Percentiles rank a stretch among this genome's conserved stretches.
Evolutionary conservation across 2,329 filamentous ascomycete species (phyloP).

Genomic region (Pyricularia pennisetigena): DNA sequence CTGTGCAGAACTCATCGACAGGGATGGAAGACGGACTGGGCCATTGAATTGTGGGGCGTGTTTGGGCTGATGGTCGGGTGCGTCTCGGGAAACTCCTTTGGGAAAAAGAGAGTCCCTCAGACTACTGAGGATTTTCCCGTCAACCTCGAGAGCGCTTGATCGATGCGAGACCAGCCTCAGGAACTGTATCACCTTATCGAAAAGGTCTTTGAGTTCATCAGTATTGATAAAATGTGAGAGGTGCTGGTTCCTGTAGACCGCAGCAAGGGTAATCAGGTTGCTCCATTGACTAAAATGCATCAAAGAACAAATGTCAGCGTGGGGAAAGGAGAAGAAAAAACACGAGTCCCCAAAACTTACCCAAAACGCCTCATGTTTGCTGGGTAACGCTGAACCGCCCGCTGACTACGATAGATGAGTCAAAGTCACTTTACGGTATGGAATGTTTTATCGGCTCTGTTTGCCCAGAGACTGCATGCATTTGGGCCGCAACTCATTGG

Average conservation of each 20-base stretch:
- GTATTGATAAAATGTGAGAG: conserved; percentile 49
- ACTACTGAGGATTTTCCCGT: conserved; percentile 62
- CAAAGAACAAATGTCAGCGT: conserved; percentile 11
- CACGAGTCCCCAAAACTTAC: conserved; percentile 45
- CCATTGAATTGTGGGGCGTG: too few species aligned
- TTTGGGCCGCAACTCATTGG: too few species aligned
- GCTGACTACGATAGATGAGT: too few species aligned
- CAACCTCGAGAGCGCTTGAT: conserved; percentile 63
- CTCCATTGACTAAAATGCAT: conserved; percentile 73
- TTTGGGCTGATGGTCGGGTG: too few species aligned
- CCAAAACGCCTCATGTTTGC: too few species aligned
- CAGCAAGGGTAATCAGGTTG: conserved; percentile 83
- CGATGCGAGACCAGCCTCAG: conserved; percentile 60
- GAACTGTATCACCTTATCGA: conserved; percentile 67
- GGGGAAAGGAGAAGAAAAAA: conserved; percentile 11
- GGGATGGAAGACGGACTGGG: too few species aligned
- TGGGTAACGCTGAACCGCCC: too few species aligned
- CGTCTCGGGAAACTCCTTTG: too few species aligned
- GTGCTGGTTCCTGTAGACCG: conserved; percentile 60
- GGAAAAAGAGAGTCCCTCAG: conserved; percentile 24
- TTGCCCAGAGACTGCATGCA: too few species aligned
- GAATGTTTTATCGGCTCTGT: too few species aligned
- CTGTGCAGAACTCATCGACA: too few species aligned
- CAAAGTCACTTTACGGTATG: too few species aligned
- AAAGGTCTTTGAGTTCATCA: conserved; percentile 46